Base-by-base conservation (phyloP, 805 yeast species). In the Candida vartiovaarae region DNA sequence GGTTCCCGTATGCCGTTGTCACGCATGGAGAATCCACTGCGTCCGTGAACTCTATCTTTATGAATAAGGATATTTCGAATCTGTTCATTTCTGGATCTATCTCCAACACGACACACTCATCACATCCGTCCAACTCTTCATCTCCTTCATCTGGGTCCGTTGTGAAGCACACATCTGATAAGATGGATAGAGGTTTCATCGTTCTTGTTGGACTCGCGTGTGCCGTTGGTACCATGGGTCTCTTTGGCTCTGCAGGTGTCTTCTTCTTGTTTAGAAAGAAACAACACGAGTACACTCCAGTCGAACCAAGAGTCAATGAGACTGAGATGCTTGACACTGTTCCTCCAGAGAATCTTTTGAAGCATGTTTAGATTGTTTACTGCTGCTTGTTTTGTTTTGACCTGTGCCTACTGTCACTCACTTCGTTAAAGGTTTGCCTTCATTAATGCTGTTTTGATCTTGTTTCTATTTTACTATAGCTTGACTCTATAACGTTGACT, bases 131-230 rank as follows among this genome's bases (percentile, higher is more conserved):
- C 1, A 26, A 58, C 6, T 25, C 48, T 4, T 3, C 47, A 6
- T n/a, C 62, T 20, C 35, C 60, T 6, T 24, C 44, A 8, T 53
- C 5, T 40, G 57, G 1, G 6, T 55, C 7, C 25, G 41, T 11
- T 34, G 26, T 38, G 38, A 36, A 34, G 34, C 30, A 28, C 9
- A 48, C 36, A 8, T 45, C 50, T 31, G 54, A 57, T 30, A 59
- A 62, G 47, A 60, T 61, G 46, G 64, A 61, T 29, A 61, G 76
- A 23, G 90, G 93, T 0, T 81, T 73, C 53, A 80, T 84, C 28
- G 88, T 82, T 4, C 72, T 85, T 28, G 74, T 84, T 36, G 78
- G 84, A 0, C 68, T 82, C 35, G 93, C 89, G 0, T 66, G 81
- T 43, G 78, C 91, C 0, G 52, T 84, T 30, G 86, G 69, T 20